These are phyloP conservation scores for Cicer bijugum DNA, from an alignment of 306 rosid species.

Conservation along the genomic window DNA sequence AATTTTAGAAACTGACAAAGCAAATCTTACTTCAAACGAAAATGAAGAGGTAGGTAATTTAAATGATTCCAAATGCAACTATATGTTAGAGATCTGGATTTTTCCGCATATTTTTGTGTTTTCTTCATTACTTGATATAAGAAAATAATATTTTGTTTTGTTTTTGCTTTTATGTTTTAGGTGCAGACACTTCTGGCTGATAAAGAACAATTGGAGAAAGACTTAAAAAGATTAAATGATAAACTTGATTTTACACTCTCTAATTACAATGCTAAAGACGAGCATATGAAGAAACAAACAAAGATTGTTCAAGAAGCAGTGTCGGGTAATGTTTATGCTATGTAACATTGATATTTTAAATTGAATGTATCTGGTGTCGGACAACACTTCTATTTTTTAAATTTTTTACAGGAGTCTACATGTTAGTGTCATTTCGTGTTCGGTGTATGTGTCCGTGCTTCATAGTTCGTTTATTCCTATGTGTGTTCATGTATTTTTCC, in stretches of 20 bases:
- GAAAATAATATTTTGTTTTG: background rate
- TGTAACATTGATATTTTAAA: too few relatives aligned
- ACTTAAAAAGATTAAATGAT: conserved; percentile 62
- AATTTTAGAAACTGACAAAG: conserved; percentile 52
- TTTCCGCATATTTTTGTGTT: background rate
- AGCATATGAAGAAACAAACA: conserved; percentile 72
- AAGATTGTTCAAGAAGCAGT: conserved; percentile 78
- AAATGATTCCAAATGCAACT: background rate
- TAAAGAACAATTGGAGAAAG: conserved; percentile 75
- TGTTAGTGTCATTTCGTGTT: too few relatives aligned
- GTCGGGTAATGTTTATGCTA: conserved; percentile 56
- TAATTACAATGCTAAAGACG: conserved; percentile 72
- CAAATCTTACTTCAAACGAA: conserved; percentile 50
- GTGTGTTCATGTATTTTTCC: background rate
- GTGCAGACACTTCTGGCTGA: conserved; percentile 58
- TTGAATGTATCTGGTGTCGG: too few relatives aligned
- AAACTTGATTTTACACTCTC: conserved; percentile 68
- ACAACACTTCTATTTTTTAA: too few relatives aligned
- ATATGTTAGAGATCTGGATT: conserved; percentile 22
- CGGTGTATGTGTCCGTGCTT: background rate
- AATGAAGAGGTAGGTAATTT: conserved; percentile 67
- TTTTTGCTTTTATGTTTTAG: conserved; percentile 44
- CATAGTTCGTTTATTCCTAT: background rate
- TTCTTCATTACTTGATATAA: conserved; percentile 13
- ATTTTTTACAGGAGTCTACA: too few relatives aligned